These are phyloP conservation scores for Trypanosoma melophagium DNA, from an alignment of 208 protist genomes.

Conservation along the genomic window DNA sequence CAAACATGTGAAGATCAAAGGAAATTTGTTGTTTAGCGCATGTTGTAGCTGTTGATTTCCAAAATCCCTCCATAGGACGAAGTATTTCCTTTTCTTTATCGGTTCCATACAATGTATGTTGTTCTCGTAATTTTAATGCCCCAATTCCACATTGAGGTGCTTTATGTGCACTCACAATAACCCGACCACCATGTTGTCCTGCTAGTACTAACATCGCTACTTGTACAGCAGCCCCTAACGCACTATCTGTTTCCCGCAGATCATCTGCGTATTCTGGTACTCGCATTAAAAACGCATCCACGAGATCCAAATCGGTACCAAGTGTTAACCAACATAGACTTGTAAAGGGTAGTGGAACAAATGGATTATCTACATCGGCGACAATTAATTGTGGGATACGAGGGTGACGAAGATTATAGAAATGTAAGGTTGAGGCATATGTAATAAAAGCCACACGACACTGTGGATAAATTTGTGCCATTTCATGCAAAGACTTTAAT, in stretches of 20 bases:
- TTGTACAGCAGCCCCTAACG: slow-evolving; percentile 78
- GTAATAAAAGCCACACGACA: slow-evolving; percentile 88
- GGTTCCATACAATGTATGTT: slow-evolving; percentile 82
- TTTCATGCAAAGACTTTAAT: slow-evolving; percentile 55
- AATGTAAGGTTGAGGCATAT: slow-evolving; percentile 85
- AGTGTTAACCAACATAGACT: slow-evolving; percentile 88
- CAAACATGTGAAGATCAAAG: slow-evolving; percentile 90
- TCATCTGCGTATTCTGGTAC: slow-evolving; percentile 44
- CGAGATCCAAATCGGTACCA: slow-evolving; percentile 57
- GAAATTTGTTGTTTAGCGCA: slow-evolving; percentile 83
- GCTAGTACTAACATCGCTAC: slow-evolving; percentile 77
- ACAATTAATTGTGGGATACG: slow-evolving; percentile 79
- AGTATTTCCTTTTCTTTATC: slow-evolving; percentile 89
- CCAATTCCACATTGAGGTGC: slow-evolving; percentile 70
- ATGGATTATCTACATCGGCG: slow-evolving; percentile 83
- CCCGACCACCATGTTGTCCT: slow-evolving; percentile 69
- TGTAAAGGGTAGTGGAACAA: slow-evolving; percentile 90
- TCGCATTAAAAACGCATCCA: slow-evolving; percentile 64
- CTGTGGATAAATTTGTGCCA: slow-evolving; percentile 68
- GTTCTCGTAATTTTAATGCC: slow-evolving; percentile 66
- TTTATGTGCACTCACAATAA: slow-evolving; percentile 64
- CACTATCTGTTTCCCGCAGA: slow-evolving; percentile 57
- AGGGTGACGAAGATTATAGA: slow-evolving; percentile 84
- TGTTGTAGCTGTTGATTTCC: slow-evolving; percentile 64
- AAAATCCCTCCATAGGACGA: slow-evolving; percentile 79